Percentiles rank a stretch among this genome's conserved stretches.
Evolutionary conservation across 805 yeast species (phyloP).

Genomic region (Babjeviella inositovora): DNA sequence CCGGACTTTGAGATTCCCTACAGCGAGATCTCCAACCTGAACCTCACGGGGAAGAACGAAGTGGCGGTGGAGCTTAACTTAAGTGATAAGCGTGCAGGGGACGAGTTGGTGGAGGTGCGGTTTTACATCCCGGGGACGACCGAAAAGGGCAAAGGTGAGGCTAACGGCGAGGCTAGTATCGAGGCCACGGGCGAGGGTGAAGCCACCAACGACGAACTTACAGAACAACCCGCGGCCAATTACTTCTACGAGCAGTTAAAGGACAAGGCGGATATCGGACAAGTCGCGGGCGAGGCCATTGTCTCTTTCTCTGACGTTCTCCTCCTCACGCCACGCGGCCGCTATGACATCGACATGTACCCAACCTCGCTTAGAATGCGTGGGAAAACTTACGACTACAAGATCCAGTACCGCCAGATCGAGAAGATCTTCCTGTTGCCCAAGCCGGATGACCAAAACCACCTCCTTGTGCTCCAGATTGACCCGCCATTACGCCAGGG

Average conservation of each 20-base stretch:
- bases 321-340: conserved; percentile 95
- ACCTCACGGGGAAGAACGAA: conserved; percentile 83
- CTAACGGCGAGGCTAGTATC: conserved; percentile 10
- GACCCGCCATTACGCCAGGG: conserved; percentile 98
- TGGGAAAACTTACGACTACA: conserved; percentile 96
- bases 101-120: conserved; percentile 89
- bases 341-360: conserved; percentile 93
- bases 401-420: conserved; percentile 77
- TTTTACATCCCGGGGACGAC: conserved; percentile 76
- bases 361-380: conserved; percentile 75
- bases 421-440: conserved; percentile 88
- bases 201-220: conserved; percentile 13
- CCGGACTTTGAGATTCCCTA: conserved; percentile 92
- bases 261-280: conserved; percentile 90
- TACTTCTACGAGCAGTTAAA: conserved; percentile 82
- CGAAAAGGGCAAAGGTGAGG: conserved; percentile 6
- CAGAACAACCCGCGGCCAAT: conserved; percentile 56
- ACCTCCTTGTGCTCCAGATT: conserved; percentile 73
- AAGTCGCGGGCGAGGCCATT: conserved; percentile 86
- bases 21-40: conserved; percentile 62
- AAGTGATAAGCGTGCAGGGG: conserved; percentile 60
- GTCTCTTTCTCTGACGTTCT: conserved; percentile 84
- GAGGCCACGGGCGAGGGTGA: conserved; percentile 16
- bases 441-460: conserved; percentile 86
- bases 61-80: conserved; percentile 78